A percentile compares a stretch with the other conserved stretches of the same genome.
phyloP scores from a whole-genome alignment of 805 yeast species.

The Saturnispora ahearnii region DNA sequence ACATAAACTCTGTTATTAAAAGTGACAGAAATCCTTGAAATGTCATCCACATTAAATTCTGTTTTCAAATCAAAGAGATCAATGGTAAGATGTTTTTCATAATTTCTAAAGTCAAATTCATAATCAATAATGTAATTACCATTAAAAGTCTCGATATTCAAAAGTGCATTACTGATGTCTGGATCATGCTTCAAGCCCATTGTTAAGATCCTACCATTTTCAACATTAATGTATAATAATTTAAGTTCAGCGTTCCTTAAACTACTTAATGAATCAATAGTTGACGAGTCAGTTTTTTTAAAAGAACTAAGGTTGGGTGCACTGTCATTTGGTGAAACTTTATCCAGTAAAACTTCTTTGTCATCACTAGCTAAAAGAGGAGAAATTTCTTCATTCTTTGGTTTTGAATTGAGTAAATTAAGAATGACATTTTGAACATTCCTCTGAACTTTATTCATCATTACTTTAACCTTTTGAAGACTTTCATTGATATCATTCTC shows the following conservation, averaged over 20 bases:
- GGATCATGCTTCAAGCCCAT: neutral
- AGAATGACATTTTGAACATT: neutral
- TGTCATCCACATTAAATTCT: constrained; percentile 1
- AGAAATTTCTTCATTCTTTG: neutral
- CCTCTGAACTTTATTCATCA: neutral
- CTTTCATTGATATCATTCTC: neutral
- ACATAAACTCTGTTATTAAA: neutral
- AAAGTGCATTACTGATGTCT: neutral
- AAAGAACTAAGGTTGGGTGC: neutral
- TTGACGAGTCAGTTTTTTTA: neutral
- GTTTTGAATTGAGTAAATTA: neutral
- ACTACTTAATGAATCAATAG: neutral
- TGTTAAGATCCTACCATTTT: neutral
- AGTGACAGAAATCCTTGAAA: neutral
- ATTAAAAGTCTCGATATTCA: constrained; percentile 1
- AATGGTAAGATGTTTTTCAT: constrained; percentile 3
- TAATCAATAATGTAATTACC: neutral
- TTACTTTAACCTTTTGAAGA: neutral
- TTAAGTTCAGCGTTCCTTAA: neutral
- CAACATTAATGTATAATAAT: neutral
- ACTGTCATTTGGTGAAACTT: too few species aligned
- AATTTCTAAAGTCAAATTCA: neutral
- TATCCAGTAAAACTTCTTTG: too few species aligned
- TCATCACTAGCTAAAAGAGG: neutral
- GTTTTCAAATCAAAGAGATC: neutral